Evolutionary conservation across 1,284 basidiomycete species (phyloP).

Genomic region (Cystobasidium sp.): DNA sequence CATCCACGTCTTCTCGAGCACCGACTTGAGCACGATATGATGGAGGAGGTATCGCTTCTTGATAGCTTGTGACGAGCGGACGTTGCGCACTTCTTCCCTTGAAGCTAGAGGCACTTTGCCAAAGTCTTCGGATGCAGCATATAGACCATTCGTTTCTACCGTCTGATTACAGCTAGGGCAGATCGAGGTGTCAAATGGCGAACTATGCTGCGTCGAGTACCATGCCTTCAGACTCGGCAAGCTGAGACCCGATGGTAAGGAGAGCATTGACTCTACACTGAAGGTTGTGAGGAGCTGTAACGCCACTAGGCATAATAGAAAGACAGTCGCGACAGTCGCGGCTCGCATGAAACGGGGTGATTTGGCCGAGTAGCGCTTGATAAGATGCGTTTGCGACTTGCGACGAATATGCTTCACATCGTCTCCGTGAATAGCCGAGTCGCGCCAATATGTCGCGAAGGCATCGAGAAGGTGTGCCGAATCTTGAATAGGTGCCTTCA

Average conservation of each 20-base stretch:
- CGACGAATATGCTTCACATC: constrained; percentile 23
- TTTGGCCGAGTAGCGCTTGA: background rate
- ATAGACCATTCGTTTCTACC: constrained; percentile 2
- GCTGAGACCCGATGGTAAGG: constrained; percentile 1
- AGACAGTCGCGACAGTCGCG: background rate
- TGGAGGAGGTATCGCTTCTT: constrained; percentile 30
- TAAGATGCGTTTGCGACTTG: constrained; percentile 18
- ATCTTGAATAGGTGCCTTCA: too few relatives aligned
- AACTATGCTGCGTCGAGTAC: background rate
- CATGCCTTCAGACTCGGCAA: background rate
- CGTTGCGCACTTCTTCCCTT: constrained; percentile 2
- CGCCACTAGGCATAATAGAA: constrained; percentile 14
- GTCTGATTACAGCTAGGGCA: constrained; percentile 27
- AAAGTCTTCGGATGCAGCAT: constrained; percentile 25
- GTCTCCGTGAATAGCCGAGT: constrained; percentile 14
- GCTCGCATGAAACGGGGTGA: background rate
- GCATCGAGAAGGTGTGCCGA: constrained; percentile 15
- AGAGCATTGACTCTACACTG: background rate
- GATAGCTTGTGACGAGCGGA: background rate
- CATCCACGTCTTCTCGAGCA: constrained; percentile 23
- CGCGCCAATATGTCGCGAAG: constrained; percentile 14
- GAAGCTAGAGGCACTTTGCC: background rate
- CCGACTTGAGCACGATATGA: constrained; percentile 17
- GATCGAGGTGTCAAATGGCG: background rate
- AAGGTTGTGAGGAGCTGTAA: constrained; percentile 19